These are phyloP conservation scores for Penicillium sp. DNA, from an alignment of 2,329 filamentous ascomycete species.

Conservation along the genomic window DNA sequence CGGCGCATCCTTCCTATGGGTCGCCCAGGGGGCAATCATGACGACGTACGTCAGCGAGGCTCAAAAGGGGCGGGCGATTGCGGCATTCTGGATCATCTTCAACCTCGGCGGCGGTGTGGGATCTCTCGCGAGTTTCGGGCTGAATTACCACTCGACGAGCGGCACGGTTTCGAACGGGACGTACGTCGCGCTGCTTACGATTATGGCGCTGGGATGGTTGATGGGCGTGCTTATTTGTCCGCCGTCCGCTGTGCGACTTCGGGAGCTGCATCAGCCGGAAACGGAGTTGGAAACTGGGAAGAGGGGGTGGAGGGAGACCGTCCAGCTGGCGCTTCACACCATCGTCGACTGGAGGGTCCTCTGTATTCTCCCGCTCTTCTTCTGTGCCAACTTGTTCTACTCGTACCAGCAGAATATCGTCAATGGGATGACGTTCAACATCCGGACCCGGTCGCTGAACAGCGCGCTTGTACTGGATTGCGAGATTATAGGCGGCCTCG, in stretches of 20 bases:
- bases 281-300: neutral
- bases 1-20: conserved; percentile 53
- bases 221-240: neutral
- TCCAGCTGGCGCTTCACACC: neutral
- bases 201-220: neutral
- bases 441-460: conserved; percentile 61
- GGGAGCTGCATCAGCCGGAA: neutral
- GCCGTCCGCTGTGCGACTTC: neutral
- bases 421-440: conserved; percentile 61
- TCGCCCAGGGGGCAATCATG: conserved; percentile 56
- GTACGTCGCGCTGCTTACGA: neutral
- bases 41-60: conserved; percentile 51
- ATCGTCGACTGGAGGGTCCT: conserved; percentile 37
- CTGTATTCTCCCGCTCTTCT: conserved; percentile 60
- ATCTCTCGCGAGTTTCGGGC: conserved; percentile 50
- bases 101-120: conserved; percentile 53
- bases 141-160: conserved; percentile 48
- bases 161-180: neutral
- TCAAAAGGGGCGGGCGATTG: conserved; percentile 51
- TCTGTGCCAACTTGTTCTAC: conserved; percentile 62
- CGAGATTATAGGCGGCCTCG: conserved; percentile 59
- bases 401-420: conserved; percentile 62
- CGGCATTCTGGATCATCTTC: conserved; percentile 54
- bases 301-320: neutral
- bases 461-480: conserved; percentile 62